Base-by-base conservation (phyloP, 352 stramenopile species). In the Phytopythium montanum region DNA sequence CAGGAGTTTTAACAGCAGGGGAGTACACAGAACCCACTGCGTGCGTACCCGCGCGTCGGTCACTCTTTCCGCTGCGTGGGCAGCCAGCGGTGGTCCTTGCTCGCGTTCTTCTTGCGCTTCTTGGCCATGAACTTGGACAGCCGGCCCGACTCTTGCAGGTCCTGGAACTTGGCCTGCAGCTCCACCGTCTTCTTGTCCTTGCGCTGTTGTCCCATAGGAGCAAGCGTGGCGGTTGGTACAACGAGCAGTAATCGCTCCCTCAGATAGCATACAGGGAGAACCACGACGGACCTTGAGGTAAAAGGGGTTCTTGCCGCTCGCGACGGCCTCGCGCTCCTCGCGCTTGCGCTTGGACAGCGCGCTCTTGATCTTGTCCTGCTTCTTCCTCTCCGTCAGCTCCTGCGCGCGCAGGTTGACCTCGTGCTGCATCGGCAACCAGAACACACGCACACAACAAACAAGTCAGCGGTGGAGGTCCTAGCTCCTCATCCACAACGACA, bases 101-200 rank as follows among this genome's bases (percentile, higher is more conserved):
- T 94, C 46, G 91, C 90, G 65, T 97, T 97, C 75, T 95, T 96
- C 76, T 96, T 97, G 54, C 91, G 80, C 61, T 96, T 96, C 69
- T 97, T 97, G 54, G 91, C 88, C 88, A 97, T 93, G 62, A 96
- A 97, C 66, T 96, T 97, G 53, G 85, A 90, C 51, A 97, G 67
- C 46, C 82, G 88, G n/a, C 91, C 91, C 19, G 76, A 85, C 45
- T 94, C 83, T 61, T 94, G 79, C 29, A 97, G 66, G 54, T 94
- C 86, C 61, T 97, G 79, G 76, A 96, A 97, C 62, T 95, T 95
- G 71, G 90, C 77, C 29, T 96, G 79, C 28, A 97, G 73, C 68
- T 96, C 90, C 33, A 97, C 45, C 60, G 87, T 91, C 61, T 96
- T 95, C 81, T 95, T 95, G 76, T 97, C 90, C 58, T 94, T 96